Base-by-base conservation (phyloP, 805 yeast species). In the Phaffomyces antillensis region DNA sequence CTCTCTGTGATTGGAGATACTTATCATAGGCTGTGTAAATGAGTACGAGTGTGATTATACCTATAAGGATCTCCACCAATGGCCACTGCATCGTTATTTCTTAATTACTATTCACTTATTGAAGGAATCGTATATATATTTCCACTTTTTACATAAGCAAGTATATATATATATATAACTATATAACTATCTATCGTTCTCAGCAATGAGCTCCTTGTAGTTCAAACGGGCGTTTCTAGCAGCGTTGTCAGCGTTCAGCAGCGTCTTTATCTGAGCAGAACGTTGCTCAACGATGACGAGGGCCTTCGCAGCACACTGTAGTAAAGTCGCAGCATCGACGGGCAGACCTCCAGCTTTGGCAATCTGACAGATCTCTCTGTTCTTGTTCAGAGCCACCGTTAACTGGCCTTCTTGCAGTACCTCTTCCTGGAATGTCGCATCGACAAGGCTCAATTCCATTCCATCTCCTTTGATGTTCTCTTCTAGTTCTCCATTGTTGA, bases 321-420 rank as follows among this genome's bases (percentile, higher is more conserved):
- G 68, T 41, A 91, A 65, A 24, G 75, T 67, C 33, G 73, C 58
- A 0, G 93, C 87, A 56, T 86, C 90, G 52, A 91, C 77, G 7
- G 90, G 86, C 39, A 86, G 67, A 0, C 96, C 97, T 41, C 98
- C 99, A 30, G 89, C 86, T 59, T 91, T 93, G 37, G 84, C 75
- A 26, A 93, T 72, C 61, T 93, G 99, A 40, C 96, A 90, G 8
- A 93, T 70, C 57, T 93, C 99, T 52, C 91, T 76, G 60, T 91
- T 91, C 54, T 85, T 87, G 62, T 93, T 93, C 46, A 90, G 65
- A 0, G 99, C 88, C 30, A 93, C 78, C 1, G 95, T 86, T 64
- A 91, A 70, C 3, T 78, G 76, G 23, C 97, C 96, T 39, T 81
- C 83, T 48, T 91, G 72, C 18, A 88, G 63, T 16, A 72, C 62